These are phyloP conservation scores for Phytophthora colocasiae DNA, from an alignment of 352 stramenopile genomes.

Conservation along the genomic window DNA sequence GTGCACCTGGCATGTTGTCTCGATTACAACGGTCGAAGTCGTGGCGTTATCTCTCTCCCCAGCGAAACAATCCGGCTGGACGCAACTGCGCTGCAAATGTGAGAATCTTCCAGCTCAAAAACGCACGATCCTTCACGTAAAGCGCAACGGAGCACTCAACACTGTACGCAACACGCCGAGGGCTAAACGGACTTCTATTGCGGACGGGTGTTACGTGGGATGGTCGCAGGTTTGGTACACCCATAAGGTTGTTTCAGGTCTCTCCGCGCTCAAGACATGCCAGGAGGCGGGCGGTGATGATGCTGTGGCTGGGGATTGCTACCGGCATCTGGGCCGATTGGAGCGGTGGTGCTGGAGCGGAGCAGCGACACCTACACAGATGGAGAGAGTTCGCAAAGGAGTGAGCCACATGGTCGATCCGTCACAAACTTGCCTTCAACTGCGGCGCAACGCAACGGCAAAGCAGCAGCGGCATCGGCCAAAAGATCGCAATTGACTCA, in stretches of 20 bases:
- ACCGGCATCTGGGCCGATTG: constrained; percentile 14
- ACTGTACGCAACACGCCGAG: not conserved
- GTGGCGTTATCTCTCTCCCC: not conserved
- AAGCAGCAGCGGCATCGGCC: not conserved
- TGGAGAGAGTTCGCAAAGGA: constrained; percentile 30
- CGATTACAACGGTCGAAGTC: constrained; percentile 8
- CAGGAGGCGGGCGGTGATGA: constrained; percentile 51
- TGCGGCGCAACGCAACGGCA: constrained; percentile 9
- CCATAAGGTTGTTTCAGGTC: constrained; percentile 27
- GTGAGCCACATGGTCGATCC: constrained; percentile 29
- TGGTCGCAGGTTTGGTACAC: constrained; percentile 12
- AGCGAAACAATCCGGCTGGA: constrained; percentile 12
- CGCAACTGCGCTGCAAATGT: constrained; percentile 3
- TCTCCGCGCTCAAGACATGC: constrained; percentile 53
- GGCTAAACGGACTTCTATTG: constrained; percentile 42
- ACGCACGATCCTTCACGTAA: no score
- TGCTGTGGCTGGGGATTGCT: constrained; percentile 32
- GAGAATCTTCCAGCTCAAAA: no score
- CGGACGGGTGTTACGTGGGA: constrained; percentile 29
- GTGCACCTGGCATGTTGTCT: not conserved
- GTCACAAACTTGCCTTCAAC: constrained; percentile 27
- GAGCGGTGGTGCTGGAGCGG: constrained; percentile 24
- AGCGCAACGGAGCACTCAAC: not conserved
- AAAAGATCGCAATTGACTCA: constrained; percentile 38
- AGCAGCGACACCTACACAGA: constrained; percentile 49